These are phyloP conservation scores for Aspergillus hiratsukae DNA, from an alignment of 2,329 filamentous ascomycete species.

Conservation along the genomic window DNA sequence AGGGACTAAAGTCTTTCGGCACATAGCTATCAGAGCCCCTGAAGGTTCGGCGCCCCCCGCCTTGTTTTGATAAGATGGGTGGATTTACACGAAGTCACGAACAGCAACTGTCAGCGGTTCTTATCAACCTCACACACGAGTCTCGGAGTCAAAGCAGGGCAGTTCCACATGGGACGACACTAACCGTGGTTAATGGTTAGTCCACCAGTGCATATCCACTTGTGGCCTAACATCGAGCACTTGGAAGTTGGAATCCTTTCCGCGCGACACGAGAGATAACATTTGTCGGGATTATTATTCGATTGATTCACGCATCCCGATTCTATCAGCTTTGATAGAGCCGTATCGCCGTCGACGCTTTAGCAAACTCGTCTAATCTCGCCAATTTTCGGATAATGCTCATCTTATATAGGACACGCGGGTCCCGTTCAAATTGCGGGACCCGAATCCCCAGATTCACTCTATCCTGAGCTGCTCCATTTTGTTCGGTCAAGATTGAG, in stretches of 20 bases:
- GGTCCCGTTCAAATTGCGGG: not conserved
- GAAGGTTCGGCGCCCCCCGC: constrained; percentile 5
- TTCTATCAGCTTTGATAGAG: constrained; percentile 5
- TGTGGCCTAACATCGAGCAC: too few relatives aligned
- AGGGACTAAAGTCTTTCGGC: not conserved
- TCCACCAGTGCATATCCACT: not conserved
- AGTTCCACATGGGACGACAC: not conserved
- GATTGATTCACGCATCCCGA: constrained; percentile 13
- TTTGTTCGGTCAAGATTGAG: not conserved
- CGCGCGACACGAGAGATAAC: constrained; percentile 13
- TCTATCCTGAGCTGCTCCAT: not conserved
- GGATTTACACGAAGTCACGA: not conserved
- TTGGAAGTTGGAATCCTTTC: not conserved
- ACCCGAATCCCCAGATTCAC: not conserved
- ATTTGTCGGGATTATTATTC: constrained; percentile 15
- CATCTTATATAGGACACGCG: constrained; percentile 4
- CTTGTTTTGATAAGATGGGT: constrained; percentile 5
- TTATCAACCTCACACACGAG: not conserved
- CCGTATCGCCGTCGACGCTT: not conserved
- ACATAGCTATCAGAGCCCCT: constrained; percentile 2
- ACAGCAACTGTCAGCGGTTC: not conserved
- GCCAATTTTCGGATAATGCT: not conserved
- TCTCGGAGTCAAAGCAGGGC: not conserved
- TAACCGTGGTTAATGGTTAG: not conserved
- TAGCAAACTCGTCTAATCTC: not conserved